Evolutionary conservation across 257 asterid genomes (phyloP).

Genomic region (Gynochthodes officinalis): DNA sequence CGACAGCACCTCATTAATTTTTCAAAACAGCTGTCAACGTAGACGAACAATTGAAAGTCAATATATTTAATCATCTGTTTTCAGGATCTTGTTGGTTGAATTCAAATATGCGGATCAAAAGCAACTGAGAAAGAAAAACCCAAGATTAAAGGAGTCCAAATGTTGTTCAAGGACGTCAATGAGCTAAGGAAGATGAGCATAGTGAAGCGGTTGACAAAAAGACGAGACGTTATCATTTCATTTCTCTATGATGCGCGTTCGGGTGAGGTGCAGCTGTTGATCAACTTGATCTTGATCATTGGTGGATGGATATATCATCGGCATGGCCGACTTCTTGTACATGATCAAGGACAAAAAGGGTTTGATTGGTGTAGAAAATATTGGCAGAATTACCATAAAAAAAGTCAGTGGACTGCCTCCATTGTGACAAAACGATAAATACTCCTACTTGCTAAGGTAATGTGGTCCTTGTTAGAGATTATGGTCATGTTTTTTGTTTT

Average conservation of each 20-base stretch:
- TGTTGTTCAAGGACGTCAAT: no score
- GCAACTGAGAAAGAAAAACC: no score
- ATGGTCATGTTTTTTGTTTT: no score
- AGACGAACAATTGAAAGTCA: slow-evolving; percentile 6
- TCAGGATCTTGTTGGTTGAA: neutral
- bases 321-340: no score
- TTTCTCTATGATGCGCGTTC: neutral
- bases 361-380: neutral
- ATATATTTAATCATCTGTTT: slow-evolving; percentile 4
- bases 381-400: neutral
- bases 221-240: neutral
- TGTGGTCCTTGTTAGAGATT: neutral
- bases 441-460: neutral
- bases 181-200: no score
- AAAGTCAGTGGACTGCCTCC: neutral
- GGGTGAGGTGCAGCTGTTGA: neutral
- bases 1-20: neutral
- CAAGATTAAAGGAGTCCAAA: no score
- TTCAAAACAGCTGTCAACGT: neutral
- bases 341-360: no score
- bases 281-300: no score
- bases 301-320: no score
- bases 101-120: neutral
- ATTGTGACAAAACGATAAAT: neutral
- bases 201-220: no score